These are phyloP conservation scores for Condylostoma magnum DNA, from an alignment of 169 alveolate species.

Conservation along the genomic window DNA sequence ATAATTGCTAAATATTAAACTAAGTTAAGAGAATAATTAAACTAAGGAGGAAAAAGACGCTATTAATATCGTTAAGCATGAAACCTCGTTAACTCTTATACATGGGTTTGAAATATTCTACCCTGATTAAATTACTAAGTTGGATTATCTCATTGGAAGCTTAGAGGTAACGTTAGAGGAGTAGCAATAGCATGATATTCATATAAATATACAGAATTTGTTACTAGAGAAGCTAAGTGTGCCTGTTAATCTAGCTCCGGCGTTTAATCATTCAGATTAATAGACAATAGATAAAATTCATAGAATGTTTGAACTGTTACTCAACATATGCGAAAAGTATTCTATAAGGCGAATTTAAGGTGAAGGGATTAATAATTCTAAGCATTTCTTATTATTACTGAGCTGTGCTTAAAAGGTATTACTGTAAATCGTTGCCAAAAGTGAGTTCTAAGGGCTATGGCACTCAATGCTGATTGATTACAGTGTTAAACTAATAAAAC, in stretches of 20 bases:
- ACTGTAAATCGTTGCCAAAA: conserved; percentile 12
- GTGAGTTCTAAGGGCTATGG: conserved; percentile 29
- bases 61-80: conserved; percentile 3
- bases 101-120: conserved; percentile 31
- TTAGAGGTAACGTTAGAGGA: conserved; percentile 21
- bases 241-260: conserved; percentile 29
- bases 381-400: background rate
- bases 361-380: background rate
- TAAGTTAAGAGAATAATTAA: no score
- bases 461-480: background rate
- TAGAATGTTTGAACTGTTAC: conserved; percentile 3
- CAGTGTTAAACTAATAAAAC: background rate
- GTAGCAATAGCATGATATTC: background rate
- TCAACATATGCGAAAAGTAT: conserved; percentile 5
- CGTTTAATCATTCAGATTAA: background rate
- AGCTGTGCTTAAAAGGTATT: conserved; percentile 14
- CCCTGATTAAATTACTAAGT: conserved; percentile 15
- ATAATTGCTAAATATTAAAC: no score
- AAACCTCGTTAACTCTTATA: background rate
- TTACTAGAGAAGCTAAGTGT: conserved; percentile 18
- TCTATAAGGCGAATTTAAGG: conserved; percentile 5
- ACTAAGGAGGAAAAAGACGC: conserved; percentile 23
- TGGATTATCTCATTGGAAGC: conserved; percentile 21
- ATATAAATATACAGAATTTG: conserved; percentile 14
- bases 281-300: background rate